phyloP scores from a whole-genome alignment of 2,329 filamentous ascomycete genomes.

The Aspergillus awamori region DNA sequence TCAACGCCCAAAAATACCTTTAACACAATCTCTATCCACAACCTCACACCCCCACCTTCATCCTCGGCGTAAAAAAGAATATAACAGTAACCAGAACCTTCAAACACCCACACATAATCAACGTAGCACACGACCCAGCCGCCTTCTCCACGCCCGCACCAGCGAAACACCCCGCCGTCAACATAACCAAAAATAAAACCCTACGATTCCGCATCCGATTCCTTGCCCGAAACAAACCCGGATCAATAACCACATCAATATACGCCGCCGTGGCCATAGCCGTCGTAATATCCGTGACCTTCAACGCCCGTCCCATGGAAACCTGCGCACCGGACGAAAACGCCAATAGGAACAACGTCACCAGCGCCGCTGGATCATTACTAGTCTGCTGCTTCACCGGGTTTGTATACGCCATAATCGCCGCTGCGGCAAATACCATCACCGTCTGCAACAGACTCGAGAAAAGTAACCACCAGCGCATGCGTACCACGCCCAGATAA shows the following conservation, averaged over 20 bases:
- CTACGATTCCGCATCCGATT: slow-evolving; percentile 43
- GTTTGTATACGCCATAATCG: slow-evolving; percentile 49
- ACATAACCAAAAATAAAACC: slow-evolving; percentile 36
- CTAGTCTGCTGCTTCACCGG: slow-evolving; percentile 38
- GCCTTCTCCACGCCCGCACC: slow-evolving; percentile 43
- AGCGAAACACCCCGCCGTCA: slow-evolving; percentile 50
- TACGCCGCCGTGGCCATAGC: slow-evolving; percentile 68
- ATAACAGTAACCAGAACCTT: too few species aligned
- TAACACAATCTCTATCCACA: too few species aligned
- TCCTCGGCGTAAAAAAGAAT: too few species aligned
- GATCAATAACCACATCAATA: slow-evolving; percentile 63
- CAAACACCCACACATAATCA: too few species aligned
- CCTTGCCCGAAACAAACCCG: slow-evolving; percentile 47
- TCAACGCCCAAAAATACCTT: too few species aligned
- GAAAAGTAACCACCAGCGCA: slow-evolving; percentile 49
- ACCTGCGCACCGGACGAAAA: slow-evolving; percentile 63
- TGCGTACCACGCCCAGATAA: too few species aligned
- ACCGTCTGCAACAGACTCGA: slow-evolving; percentile 62
- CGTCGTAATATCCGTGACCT: slow-evolving; percentile 64
- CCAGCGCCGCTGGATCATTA: slow-evolving; percentile 14
- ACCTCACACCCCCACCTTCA: too few species aligned
- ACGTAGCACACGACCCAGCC: too few species aligned
- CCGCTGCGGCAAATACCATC: slow-evolving; percentile 57
- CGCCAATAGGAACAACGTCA: slow-evolving; percentile 55
- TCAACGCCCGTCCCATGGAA: slow-evolving; percentile 57